Evolutionary conservation across 2,329 filamentous ascomycete genomes (phyloP).

Genomic region (Akanthomyces uredinophilus): DNA sequence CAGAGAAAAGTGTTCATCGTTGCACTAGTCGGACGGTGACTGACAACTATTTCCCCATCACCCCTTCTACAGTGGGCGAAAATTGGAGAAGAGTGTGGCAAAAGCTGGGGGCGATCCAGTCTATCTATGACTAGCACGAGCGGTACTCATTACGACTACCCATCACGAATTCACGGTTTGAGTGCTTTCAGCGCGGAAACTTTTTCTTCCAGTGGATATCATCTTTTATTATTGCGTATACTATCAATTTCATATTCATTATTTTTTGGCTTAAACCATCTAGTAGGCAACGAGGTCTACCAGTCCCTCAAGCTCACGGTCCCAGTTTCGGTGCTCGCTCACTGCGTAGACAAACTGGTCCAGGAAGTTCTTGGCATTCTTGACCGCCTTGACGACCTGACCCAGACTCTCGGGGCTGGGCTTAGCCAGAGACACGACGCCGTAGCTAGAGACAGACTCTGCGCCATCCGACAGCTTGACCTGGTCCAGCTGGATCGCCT

Average conservation of each 20-base stretch:
- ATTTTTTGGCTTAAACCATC: too few relatives aligned
- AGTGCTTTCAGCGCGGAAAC: not conserved
- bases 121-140: too few relatives aligned
- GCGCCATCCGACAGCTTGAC: constrained; percentile 35
- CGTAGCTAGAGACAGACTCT: constrained; percentile 60
- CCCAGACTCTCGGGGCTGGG: constrained; percentile 52
- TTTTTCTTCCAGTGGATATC: not conserved
- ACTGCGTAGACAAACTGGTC: constrained; percentile 66
- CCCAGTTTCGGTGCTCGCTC: constrained; percentile 67
- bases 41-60: too few relatives aligned
- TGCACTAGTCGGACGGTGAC: not conserved
- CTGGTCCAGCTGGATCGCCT: constrained; percentile 39
- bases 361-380: constrained; percentile 64
- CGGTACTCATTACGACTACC: too few relatives aligned
- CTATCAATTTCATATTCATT: not conserved
- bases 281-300: constrained; percentile 64
- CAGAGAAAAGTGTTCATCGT: not conserved
- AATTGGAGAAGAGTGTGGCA: not conserved
- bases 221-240: not conserved
- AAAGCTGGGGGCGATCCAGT: not conserved
- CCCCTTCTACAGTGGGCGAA: not conserved
- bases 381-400: constrained; percentile 58
- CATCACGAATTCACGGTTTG: too few relatives aligned
- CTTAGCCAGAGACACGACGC: constrained; percentile 64
- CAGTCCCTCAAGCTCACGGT: constrained; percentile 68